These are phyloP conservation scores for Triangularia verruculosa DNA, from an alignment of 2,329 filamentous ascomycete species.

Conservation along the genomic window DNA sequence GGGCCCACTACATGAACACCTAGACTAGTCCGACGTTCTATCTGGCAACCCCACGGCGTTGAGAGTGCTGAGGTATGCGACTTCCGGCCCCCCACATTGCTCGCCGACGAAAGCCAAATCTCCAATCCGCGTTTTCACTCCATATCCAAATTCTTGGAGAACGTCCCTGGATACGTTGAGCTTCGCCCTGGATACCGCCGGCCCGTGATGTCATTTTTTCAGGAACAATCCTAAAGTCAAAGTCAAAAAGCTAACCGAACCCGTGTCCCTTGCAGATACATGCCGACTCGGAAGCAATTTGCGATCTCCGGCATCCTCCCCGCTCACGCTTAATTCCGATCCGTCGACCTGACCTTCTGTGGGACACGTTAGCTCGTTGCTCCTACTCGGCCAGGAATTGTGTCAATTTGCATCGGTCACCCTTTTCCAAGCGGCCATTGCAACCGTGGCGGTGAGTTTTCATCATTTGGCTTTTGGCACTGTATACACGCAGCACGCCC, in stretches of 20 bases:
- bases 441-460: conserved; percentile 53
- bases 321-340: conserved; percentile 39
- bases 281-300: conserved; percentile 37
- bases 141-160: conserved; percentile 10
- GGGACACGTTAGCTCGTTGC: conserved; percentile 66
- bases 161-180: neutral
- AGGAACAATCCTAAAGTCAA: conserved; percentile 17
- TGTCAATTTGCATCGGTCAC: conserved; percentile 45
- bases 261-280: conserved; percentile 40
- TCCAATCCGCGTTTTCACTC: conserved; percentile 2
- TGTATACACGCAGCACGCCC: neutral
- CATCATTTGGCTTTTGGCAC: conserved; percentile 13
- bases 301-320: conserved; percentile 32
- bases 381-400: conserved; percentile 52
- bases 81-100: neutral
- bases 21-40: conserved; percentile 27
- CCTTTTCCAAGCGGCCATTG: conserved; percentile 32
- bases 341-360: conserved; percentile 43
- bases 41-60: conserved; percentile 28
- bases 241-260: conserved; percentile 28
- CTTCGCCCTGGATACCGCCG: neutral
- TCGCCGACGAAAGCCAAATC: neutral
- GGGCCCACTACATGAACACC: conserved; percentile 29
- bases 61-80: conserved; percentile 30
- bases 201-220: conserved; percentile 24